Base-by-base conservation (phyloP, 495 filamentous ascomycete species). In the Annulohypoxylon maeteangense region DNA sequence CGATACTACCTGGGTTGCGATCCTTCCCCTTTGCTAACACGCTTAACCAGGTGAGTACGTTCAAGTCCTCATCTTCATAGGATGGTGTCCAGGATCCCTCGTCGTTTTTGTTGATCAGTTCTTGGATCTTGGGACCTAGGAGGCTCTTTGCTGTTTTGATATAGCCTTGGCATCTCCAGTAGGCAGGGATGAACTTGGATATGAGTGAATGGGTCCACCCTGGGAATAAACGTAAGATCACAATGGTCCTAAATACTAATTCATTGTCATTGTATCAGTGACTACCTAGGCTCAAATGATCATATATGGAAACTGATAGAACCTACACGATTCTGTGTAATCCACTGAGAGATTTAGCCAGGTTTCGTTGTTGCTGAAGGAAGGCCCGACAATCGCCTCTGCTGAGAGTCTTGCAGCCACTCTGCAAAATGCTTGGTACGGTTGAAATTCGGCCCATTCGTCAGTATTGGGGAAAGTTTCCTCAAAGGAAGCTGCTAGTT, bases 371-470 rank as follows among this genome's bases (percentile, higher is more conserved):
- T 59, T 10, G 0, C 11, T 6, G 20, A 71, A 58, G 1, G 25
- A 29, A 7, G 62, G 62, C 0, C 44, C 47, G 4, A 67, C 62
- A 18, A 7, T 60, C 5, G 58, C 2, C 10, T 40, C 29, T 6
- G 62, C 50, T 6, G 57, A 31, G 7, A 71, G 2, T 0, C 16
- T 7, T 1, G 31, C 31, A 10, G 31, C 31, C 10, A 32, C 31
- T 32, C 31, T 32, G 31, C 31, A 71, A 29, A 5, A 54, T 32
- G 6, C 7, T 4, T 62, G 0, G 8, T 32, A 71, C 18, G 68
- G 62, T 14, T 55, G 51, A n/a, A 71, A 50, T 42, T 47, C 29
- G 10, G 27, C 25, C 68, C 68, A 67, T 0, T 71, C 62, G 8
- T 65, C n/a, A 25, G 11, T 31, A 3, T 53, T n/a, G 4, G 62